Evolutionary conservation across 306 rosid species (phyloP).

Genomic region (Acacia acuminata): DNA sequence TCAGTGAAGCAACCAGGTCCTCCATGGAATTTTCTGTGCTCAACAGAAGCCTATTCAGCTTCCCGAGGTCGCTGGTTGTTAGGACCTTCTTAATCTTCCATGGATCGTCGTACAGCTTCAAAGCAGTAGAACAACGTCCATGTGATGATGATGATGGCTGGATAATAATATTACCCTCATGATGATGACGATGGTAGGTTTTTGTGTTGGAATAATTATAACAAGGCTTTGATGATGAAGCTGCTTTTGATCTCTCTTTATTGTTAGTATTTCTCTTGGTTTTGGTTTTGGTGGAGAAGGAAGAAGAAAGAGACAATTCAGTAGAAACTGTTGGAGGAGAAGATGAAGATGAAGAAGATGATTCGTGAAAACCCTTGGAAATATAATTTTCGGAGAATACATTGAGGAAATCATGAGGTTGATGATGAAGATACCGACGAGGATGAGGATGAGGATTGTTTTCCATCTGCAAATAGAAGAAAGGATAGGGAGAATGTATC

Average conservation of each 20-base stretch:
- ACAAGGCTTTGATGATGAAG: not conserved
- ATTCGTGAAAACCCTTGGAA: not conserved
- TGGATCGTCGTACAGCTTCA: constrained; percentile 15
- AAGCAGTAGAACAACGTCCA: not conserved
- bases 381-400: not conserved
- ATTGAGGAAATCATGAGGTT: not conserved
- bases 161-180: not conserved
- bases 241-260: not conserved
- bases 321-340: not conserved
- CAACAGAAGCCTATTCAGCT: constrained; percentile 14
- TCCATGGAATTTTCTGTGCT: not conserved
- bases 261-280: not conserved
- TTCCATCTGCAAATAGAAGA: not conserved
- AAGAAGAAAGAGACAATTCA: constrained; percentile 1
- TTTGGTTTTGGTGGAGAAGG: not conserved
- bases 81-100: constrained; percentile 39
- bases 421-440: not conserved
- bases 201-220: not conserved
- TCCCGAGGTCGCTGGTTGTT: constrained; percentile 25
- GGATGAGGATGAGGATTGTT: not conserved
- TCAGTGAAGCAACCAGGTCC: not conserved
- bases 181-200: not conserved
- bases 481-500: not conserved
- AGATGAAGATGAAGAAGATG: not conserved
- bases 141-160: not conserved